Conservation (phyloP, 345 rosid genomes). For the Lepidium aucheri region DNA sequence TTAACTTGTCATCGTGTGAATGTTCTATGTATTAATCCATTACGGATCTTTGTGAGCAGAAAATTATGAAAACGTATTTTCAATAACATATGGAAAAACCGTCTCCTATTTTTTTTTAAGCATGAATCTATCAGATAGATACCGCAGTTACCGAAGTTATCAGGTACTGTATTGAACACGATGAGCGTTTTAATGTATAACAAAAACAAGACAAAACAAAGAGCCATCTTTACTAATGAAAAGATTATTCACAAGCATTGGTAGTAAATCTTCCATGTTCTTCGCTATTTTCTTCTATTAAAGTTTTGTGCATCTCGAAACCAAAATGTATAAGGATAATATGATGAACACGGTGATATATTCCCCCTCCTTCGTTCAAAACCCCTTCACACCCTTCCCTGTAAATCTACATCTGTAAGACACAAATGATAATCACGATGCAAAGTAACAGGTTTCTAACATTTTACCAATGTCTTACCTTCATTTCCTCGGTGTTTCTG, state of each 20-base stretch:
- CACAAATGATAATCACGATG: background rate
- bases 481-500: slow-evolving; percentile 37
- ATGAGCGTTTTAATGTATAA: background rate
- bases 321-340: background rate
- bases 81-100: background rate
- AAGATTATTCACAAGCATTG: slow-evolving; percentile 6
- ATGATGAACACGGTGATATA: background rate
- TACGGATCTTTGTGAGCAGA: background rate
- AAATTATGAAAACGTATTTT: background rate
- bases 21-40: background rate
- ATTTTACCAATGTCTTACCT: background rate
- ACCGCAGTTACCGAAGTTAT: background rate
- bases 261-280: background rate
- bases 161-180: background rate
- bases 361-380: background rate
- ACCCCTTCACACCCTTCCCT: background rate
- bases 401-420: background rate
- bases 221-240: background rate
- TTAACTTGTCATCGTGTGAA: background rate
- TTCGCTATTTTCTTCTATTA: too few relatives aligned
- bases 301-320: background rate
- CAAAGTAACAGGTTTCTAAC: background rate
- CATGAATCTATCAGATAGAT: background rate
- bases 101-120: background rate
- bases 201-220: background rate